Evolutionary conservation across 345 rosid species (phyloP), one percentile per base, ranked within the genome.

Genomic region (Populus tremula): DNA sequence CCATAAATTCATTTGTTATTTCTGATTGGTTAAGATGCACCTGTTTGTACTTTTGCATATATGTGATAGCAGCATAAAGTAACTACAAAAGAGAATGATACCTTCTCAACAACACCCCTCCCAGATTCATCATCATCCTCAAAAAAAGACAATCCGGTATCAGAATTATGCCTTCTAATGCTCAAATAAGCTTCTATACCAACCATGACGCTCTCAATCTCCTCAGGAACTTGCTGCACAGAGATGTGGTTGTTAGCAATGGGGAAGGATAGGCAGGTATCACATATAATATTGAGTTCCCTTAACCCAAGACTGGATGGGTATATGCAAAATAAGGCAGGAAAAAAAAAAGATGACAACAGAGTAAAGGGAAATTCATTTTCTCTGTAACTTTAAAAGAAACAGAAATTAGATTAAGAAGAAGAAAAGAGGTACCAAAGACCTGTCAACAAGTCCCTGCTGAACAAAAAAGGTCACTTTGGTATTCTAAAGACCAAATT

Each of bases 151-250:
- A 94, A 79, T 33, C 97, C 93, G 71, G 82, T 82, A 27, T 93
- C 90, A 33, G 92, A 85, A 74, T 86, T 86, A 78, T 86, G 91
- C 86, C 84, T 91, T 71, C 97, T 87, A 69, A 96, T 94, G 90
- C 97, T 96, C 89, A 96, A 79, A 83, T 96, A 96, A 68, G 98
- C 97, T 89, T 94, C 89, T 75, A 91, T 79, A 69, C 98, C 98
- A 82, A 77, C 95, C 94, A 96, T 80, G 71, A 96, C 92, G 70
- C 98, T 89, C 76, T 94, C 99, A 81, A 94, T 88, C 86, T 94
- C 99, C 74, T 96, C 98, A 3, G 98, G 97, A 74, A 89, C 95
- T 96, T 96, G 99, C 98, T 96, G 93, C 72, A 78, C 2, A 29
- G 25, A 75, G 71, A 84, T 76, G 50, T 21, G 17, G n/a, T n/a